Conservation (phyloP, 352 stramenopile genomes). For the Aphanomyces euteiches region DNA sequence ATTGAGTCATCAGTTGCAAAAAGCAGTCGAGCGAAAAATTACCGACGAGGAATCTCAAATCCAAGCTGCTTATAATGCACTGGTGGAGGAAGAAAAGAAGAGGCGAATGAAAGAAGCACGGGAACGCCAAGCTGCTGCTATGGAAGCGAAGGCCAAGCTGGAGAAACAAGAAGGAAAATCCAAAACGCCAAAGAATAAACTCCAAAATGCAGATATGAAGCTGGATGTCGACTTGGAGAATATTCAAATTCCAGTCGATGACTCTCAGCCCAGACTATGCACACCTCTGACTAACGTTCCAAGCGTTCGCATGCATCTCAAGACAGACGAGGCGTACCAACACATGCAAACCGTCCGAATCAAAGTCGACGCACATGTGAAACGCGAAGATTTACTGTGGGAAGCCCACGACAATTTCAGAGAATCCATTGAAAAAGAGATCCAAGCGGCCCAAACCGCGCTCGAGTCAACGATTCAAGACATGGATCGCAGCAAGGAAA, state of each 20-base stretch:
- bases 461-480: conserved; percentile 9
- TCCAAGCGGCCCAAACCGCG: not conserved
- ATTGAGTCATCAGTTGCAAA: conserved; percentile 52
- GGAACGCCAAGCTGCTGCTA: conserved; percentile 45
- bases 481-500: not conserved
- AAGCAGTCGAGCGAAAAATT: not conserved
- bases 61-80: conserved; percentile 8
- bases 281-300: not conserved
- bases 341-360: conserved; percentile 21
- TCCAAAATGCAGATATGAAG: conserved; percentile 32
- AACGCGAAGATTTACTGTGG: conserved; percentile 1
- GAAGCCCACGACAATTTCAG: conserved; percentile 23
- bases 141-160: conserved; percentile 46
- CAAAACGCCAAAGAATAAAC: conserved; percentile 42
- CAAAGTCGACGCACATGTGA: not conserved
- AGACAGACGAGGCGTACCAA: not conserved
- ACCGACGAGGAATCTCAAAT: not conserved
- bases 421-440: conserved; percentile 6
- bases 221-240: not conserved
- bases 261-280: conserved; percentile 8
- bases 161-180: conserved; percentile 43
- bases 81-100: conserved; percentile 42
- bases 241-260: conserved; percentile 11
- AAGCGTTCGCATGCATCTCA: conserved; percentile 8
- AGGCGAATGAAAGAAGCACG: conserved; percentile 57